Conservation (phyloP, 2,329 filamentous ascomycete species). For the Talaromyces rugulosus region DNA sequence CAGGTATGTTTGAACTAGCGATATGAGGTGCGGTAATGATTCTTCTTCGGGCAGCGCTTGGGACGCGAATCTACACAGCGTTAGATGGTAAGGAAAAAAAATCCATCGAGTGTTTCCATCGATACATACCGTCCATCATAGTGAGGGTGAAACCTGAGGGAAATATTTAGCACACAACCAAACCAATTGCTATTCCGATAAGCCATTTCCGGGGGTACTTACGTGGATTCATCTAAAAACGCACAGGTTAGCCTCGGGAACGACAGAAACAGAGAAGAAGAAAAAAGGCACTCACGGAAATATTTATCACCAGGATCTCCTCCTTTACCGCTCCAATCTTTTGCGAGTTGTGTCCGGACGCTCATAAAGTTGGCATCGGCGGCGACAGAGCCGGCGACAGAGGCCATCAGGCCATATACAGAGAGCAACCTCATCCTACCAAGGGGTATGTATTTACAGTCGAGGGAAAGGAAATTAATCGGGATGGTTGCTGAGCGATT, state of each 20-base stretch:
- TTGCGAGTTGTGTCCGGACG: slow-evolving; percentile 37
- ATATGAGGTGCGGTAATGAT: slow-evolving; percentile 45
- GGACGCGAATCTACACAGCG: slow-evolving; percentile 43
- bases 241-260: slow-evolving; percentile 3
- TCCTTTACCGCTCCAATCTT: slow-evolving; percentile 35
- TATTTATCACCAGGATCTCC: slow-evolving; percentile 45
- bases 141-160: slow-evolving; percentile 49
- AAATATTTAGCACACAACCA: background rate
- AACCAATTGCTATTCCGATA: background rate
- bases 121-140: slow-evolving; percentile 48
- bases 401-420: slow-evolving; percentile 6
- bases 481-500: background rate
- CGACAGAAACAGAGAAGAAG: background rate
- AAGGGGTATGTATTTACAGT: background rate
- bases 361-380: slow-evolving; percentile 41
- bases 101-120: background rate
- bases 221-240: slow-evolving; percentile 41
- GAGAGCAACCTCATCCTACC: background rate
- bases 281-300: slow-evolving; percentile 38
- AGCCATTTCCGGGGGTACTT: slow-evolving; percentile 16
- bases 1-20: slow-evolving; percentile 54
- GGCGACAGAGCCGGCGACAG: background rate
- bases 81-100: background rate
- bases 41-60: slow-evolving; percentile 43
- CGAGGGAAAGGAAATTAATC: background rate